Evolutionary conservation across 768 basidiomycete species (phyloP).

Genomic region (Plicaturopsis crispa): DNA sequence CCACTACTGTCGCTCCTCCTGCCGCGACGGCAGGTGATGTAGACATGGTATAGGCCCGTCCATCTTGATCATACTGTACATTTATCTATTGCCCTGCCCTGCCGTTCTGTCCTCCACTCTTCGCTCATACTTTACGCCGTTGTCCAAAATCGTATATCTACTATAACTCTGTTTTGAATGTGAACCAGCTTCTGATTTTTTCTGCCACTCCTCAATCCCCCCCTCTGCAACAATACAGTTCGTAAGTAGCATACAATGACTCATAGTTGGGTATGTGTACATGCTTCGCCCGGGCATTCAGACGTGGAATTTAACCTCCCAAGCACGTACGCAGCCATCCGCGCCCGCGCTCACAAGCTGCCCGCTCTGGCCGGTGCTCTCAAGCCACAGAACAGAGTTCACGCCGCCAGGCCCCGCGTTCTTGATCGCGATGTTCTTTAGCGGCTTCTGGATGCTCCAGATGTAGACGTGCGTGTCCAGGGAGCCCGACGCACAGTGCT

Average conservation of each 20-base stretch:
- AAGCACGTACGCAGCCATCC: constrained; percentile 73
- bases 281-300: too few species aligned
- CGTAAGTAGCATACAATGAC: too few species aligned
- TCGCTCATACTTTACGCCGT: background rate
- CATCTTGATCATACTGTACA: too few species aligned
- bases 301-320: constrained; percentile 46
- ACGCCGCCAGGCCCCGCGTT: constrained; percentile 86
- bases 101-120: background rate
- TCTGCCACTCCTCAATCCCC: too few species aligned
- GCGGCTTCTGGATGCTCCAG: constrained; percentile 67
- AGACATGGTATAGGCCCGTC: constrained; percentile 37
- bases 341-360: constrained; percentile 68
- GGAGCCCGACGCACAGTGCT: constrained; percentile 79
- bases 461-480: constrained; percentile 92
- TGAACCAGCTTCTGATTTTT: background rate
- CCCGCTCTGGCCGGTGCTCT: constrained; percentile 34
- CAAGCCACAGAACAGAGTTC: constrained; percentile 72
- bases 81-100: background rate
- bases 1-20: constrained; percentile 13
- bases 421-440: constrained; percentile 74
- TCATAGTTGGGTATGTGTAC: too few species aligned
- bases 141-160: background rate
- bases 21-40: constrained; percentile 30
- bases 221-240: too few species aligned
- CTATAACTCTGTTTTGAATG: background rate